Evolutionary conservation across 2,329 filamentous ascomycete genomes (phyloP).

Genomic region (Aspergillus pseudoglaucus): DNA sequence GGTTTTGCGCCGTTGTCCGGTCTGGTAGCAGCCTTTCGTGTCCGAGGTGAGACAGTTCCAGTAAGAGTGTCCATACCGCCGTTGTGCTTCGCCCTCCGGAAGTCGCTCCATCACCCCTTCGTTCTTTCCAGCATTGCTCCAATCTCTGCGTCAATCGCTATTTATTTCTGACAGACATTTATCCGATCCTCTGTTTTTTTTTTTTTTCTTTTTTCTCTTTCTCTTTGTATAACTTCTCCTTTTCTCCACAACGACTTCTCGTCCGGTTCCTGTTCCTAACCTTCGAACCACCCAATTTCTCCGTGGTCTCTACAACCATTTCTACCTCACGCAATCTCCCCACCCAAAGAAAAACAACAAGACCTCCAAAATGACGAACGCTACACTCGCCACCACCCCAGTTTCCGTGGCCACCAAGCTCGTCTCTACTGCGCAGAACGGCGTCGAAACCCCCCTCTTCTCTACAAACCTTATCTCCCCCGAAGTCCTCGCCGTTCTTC

Average conservation of each 20-base stretch:
- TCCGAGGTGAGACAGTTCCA: background rate
- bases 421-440: conserved; percentile 13
- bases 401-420: conserved; percentile 1
- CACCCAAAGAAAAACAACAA: background rate
- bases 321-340: too few relatives aligned
- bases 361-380: conserved; percentile 13
- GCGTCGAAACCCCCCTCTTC: conserved; percentile 62
- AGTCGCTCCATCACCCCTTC: background rate
- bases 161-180: background rate
- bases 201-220: too few relatives aligned
- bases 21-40: background rate
- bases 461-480: conserved; percentile 69
- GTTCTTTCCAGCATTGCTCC: background rate
- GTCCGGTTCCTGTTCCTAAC: background rate
- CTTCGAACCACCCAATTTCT: conserved; percentile 3
- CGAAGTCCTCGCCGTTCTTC: conserved; percentile 63
- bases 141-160: background rate
- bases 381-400: conserved; percentile 7
- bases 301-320: background rate
- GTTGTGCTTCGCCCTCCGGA: background rate
- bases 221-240: background rate
- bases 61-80: background rate
- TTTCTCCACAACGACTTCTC: background rate
- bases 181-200: background rate
- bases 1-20: background rate